phyloP scores from a whole-genome alignment of 352 stramenopile genomes.

The Globisporangium orthogonon region DNA sequence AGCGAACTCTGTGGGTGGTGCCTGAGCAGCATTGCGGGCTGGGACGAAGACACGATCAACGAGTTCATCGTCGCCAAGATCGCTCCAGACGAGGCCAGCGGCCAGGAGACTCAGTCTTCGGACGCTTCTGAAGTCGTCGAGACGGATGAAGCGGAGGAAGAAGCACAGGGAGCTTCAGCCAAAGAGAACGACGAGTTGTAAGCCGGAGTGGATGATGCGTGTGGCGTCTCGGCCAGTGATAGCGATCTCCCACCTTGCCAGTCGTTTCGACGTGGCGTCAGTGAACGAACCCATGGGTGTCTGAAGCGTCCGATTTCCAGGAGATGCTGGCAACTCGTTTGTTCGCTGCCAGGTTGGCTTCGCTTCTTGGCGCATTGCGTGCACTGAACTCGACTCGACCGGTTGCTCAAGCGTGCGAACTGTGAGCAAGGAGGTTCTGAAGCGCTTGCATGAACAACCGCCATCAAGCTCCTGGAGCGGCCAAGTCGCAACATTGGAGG shows the following conservation, averaged over 20 bases:
- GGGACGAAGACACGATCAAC: slow-evolving; percentile 66
- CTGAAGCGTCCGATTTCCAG: too few relatives aligned
- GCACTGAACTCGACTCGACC: too few relatives aligned
- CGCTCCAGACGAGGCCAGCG: slow-evolving; percentile 17
- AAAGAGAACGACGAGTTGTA: slow-evolving; percentile 21
- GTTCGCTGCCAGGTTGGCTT: too few relatives aligned
- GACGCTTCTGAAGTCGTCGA: neutral
- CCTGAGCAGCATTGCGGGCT: slow-evolving; percentile 43
- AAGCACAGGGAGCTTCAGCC: slow-evolving; percentile 11
- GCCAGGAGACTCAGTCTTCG: neutral
- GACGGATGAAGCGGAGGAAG: slow-evolving; percentile 5
- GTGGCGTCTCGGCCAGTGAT: neutral
- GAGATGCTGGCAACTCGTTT: too few relatives aligned
- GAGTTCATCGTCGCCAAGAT: slow-evolving; percentile 69
- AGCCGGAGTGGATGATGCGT: too few relatives aligned
- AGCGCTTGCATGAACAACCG: too few relatives aligned
- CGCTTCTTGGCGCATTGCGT: too few relatives aligned
- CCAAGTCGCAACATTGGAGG: too few relatives aligned
- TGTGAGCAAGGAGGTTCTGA: too few relatives aligned
- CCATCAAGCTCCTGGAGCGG: too few relatives aligned
- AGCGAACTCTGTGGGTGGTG: neutral
- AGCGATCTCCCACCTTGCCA: neutral
- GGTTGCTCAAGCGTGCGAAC: too few relatives aligned
- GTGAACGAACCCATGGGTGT: neutral
- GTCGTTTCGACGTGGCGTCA: neutral